Conservation (phyloP, 257 asterid species). For the Sherardia arvensis region DNA sequence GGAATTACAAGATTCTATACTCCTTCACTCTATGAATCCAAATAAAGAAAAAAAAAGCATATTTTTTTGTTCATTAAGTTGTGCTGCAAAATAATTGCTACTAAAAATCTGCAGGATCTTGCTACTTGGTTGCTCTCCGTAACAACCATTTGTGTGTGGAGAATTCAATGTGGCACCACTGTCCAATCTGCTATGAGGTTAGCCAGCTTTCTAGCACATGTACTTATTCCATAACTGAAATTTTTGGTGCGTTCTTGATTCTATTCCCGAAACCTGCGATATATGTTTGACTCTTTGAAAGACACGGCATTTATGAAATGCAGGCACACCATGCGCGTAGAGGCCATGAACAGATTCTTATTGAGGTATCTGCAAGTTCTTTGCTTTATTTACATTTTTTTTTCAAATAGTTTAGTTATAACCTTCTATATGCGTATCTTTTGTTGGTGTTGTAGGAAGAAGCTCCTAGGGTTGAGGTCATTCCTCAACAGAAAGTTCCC, state of each 20-base stretch:
- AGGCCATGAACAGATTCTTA: slow-evolving; percentile 19
- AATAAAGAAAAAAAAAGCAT: not conserved
- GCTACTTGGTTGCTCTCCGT: slow-evolving; percentile 59
- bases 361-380: slow-evolving; percentile 17
- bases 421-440: too few species aligned
- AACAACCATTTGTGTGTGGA: slow-evolving; percentile 76
- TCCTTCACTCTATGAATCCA: not conserved
- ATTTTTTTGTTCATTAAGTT: not conserved
- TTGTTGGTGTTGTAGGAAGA: slow-evolving; percentile 50
- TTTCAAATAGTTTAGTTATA: too few species aligned
- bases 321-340: slow-evolving; percentile 60
- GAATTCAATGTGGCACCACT: slow-evolving; percentile 93
- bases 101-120: slow-evolving; percentile 43
- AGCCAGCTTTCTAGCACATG: not conserved
- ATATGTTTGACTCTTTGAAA: too few species aligned
- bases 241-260: not conserved
- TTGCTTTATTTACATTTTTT: slow-evolving; percentile 45
- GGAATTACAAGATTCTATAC: too few species aligned
- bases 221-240: not conserved
- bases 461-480: slow-evolving; percentile 31
- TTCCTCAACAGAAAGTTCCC: slow-evolving; percentile 34
- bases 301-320: too few species aligned
- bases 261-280: slow-evolving; percentile 28
- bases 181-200: slow-evolving; percentile 97
- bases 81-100: not conserved